phyloP scores from a whole-genome alignment of 2,329 filamentous ascomycete species.

The Ceratocystis papillata region DNA sequence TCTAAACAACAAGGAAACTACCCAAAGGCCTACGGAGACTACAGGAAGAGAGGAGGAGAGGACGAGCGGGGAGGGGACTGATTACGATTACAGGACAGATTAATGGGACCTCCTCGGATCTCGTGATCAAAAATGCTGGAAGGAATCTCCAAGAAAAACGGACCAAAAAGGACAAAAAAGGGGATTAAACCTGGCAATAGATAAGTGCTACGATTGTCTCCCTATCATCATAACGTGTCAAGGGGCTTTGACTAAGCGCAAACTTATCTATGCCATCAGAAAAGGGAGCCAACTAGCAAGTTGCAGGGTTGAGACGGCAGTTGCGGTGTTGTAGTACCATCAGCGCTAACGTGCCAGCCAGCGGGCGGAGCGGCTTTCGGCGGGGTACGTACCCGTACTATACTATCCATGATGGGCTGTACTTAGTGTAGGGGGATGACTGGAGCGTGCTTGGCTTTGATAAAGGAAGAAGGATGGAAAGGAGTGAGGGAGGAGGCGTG shows the following conservation, averaged over 20 bases:
- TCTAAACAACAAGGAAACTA: slow-evolving; percentile 3
- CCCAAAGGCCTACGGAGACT: background rate
- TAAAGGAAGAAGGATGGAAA: slow-evolving; percentile 2
- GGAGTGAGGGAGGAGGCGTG: background rate
- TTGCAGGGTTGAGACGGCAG: background rate
- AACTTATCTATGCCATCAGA: slow-evolving; percentile 7
- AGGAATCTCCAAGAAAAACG: background rate
- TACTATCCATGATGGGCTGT: too few species aligned
- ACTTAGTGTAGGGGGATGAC: too few species aligned
- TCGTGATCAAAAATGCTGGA: slow-evolving; percentile 12
- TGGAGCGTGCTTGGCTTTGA: background rate
- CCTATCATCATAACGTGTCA: background rate
- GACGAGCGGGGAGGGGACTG: background rate
- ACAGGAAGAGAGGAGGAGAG: background rate
- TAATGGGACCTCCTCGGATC: background rate
- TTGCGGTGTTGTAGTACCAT: background rate
- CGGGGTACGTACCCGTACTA: background rate
- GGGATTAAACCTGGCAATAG: background rate
- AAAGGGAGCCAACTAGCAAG: background rate
- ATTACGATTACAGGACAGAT: slow-evolving; percentile 7
- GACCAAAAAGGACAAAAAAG: background rate
- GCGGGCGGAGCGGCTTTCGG: slow-evolving; percentile 11
- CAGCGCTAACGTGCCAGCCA: background rate
- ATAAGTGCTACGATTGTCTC: background rate
- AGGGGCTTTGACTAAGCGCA: background rate